Conservation (phyloP, 2,329 filamentous ascomycete species). For the Helotiales sp. region DNA sequence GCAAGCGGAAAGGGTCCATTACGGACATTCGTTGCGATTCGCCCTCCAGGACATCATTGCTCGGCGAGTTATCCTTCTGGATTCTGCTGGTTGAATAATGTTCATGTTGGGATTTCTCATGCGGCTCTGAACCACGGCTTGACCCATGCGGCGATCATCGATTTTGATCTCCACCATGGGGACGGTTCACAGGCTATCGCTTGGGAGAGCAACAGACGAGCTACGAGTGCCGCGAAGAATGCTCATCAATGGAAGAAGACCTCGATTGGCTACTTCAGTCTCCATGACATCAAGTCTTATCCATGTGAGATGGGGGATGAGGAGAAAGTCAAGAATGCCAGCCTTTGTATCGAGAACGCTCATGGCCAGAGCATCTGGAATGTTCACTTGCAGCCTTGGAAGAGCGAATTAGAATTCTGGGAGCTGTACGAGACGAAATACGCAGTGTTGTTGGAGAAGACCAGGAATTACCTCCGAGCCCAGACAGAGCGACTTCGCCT, state of each 20-base stretch:
- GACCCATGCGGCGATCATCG: constrained; percentile 72
- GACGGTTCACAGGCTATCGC: constrained; percentile 95
- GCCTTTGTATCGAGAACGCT: constrained; percentile 90
- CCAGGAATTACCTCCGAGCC: constrained; percentile 73
- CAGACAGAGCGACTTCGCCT: constrained; percentile 71
- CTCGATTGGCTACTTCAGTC: constrained; percentile 91
- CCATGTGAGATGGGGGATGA: constrained; percentile 94
- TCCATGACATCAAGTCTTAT: constrained; percentile 98
- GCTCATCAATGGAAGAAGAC: constrained; percentile 79
- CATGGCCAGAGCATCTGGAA: constrained; percentile 97
- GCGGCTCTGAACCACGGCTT: constrained; percentile 81
- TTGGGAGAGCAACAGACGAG: constrained; percentile 85
- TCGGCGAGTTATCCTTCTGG: constrained; percentile 88
- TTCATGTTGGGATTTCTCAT: constrained; percentile 95
- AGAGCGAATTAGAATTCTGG: constrained; percentile 86
- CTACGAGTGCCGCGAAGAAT: constrained; percentile 68
- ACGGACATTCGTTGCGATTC: constrained; percentile 88
- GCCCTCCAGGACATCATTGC: constrained; percentile 95
- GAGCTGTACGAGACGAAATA: constrained; percentile 82
- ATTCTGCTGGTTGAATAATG: constrained; percentile 99
- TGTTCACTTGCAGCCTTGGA: constrained; percentile 89
- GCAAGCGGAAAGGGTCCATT: constrained; percentile 58
- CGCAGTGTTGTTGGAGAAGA: constrained; percentile 76
- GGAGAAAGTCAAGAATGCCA: constrained; percentile 92
- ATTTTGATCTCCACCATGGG: constrained; percentile 90